These are phyloP conservation scores for Trypanosoma cruzi DNA, from an alignment of 208 protist species.

Conservation along the genomic window DNA sequence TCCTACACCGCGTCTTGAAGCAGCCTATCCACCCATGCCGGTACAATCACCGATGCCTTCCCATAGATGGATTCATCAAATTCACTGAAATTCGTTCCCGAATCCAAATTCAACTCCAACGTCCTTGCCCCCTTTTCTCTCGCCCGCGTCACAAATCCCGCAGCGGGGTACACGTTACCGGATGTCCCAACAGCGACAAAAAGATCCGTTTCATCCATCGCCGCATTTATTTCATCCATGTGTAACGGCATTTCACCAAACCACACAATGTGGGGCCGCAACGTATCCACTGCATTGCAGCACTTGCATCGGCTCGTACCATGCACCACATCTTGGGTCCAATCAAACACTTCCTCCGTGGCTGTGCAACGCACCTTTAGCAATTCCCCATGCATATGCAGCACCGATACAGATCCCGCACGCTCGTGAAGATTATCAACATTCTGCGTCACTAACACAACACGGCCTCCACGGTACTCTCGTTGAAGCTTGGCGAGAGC, in stretches of 20 bases:
- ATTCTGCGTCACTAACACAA: slow-evolving; percentile 77
- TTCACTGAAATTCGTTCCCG: slow-evolving; percentile 34
- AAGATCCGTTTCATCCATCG: slow-evolving; percentile 45
- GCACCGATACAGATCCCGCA: slow-evolving; percentile 50
- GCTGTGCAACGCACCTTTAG: slow-evolving; percentile 59
- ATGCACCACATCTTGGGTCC: slow-evolving; percentile 35
- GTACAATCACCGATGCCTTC: slow-evolving; percentile 52
- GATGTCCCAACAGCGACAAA: slow-evolving; percentile 81
- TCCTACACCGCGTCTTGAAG: slow-evolving; percentile 25
- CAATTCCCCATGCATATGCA: slow-evolving; percentile 89
- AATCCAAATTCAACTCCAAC: slow-evolving; percentile 66
- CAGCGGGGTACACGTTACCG: slow-evolving; percentile 78
- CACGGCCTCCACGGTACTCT: slow-evolving; percentile 34
- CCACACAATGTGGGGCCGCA: slow-evolving; percentile 86
- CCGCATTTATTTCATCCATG: slow-evolving; percentile 54
- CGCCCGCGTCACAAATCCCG: slow-evolving; percentile 47
- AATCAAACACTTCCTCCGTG: slow-evolving; percentile 40
- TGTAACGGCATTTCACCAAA: slow-evolving; percentile 79
- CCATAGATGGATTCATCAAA: slow-evolving; percentile 62
- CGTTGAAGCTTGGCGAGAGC: slow-evolving; percentile 54
- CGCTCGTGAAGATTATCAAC: slow-evolving; percentile 81
- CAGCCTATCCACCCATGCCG: slow-evolving; percentile 53
- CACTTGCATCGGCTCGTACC: slow-evolving; percentile 44
- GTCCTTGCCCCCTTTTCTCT: slow-evolving; percentile 39
- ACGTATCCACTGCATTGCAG: slow-evolving; percentile 43